These are phyloP conservation scores for Casuarina glauca DNA, from an alignment of 306 rosid species.

Conservation along the genomic window DNA sequence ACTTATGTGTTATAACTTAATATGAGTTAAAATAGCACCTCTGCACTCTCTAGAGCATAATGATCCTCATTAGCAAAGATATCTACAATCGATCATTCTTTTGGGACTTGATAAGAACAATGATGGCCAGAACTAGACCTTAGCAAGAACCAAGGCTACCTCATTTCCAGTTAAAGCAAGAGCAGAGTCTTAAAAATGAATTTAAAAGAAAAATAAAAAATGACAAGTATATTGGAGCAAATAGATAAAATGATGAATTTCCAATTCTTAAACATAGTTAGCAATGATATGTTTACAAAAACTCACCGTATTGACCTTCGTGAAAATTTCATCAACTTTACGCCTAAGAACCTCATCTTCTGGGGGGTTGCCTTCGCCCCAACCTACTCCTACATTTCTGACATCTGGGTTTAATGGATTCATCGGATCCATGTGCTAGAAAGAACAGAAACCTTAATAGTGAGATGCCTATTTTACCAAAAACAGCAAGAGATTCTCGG, in stretches of 20 bases:
- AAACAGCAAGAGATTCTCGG: not conserved
- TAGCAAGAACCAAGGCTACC: not conserved
- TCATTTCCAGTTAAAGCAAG: not conserved
- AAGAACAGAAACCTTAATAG: not conserved
- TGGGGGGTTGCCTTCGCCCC: not conserved
- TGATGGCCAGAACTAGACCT: not conserved
- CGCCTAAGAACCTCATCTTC: conserved; percentile 30
- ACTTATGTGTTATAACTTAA: not conserved
- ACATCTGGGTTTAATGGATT: conserved; percentile 26
- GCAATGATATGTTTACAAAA: not conserved
- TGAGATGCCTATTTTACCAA: not conserved
- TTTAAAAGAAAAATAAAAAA: not conserved
- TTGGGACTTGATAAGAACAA: not conserved
- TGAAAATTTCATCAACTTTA: conserved; percentile 30
- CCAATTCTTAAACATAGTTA: conserved; percentile 2
- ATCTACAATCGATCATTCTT: not conserved
- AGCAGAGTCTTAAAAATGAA: not conserved
- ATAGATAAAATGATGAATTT: not conserved
- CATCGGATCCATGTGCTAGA: conserved; percentile 34
- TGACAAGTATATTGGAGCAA: not conserved
- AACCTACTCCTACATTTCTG: conserved; percentile 4
- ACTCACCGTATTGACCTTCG: conserved; percentile 46
- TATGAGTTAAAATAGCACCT: not conserved
- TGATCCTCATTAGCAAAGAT: not conserved
- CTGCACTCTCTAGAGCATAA: not conserved